Base-by-base conservation (phyloP, 306 rosid species). In the Inga oerstediana region DNA sequence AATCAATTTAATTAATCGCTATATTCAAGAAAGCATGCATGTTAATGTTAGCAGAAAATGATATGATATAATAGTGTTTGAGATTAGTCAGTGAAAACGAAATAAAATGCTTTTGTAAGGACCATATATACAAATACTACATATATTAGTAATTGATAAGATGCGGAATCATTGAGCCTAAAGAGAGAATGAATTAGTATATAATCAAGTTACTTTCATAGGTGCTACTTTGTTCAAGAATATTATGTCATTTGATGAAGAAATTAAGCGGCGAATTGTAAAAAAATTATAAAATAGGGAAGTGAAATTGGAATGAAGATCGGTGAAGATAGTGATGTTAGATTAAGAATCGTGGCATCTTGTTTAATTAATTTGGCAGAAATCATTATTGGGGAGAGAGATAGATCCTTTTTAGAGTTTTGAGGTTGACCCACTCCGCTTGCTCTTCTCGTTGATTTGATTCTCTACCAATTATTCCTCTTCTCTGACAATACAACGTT, bases 51-150 rank as follows among this genome's bases (percentile, higher is more conserved):
- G 51, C 51, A 71, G 75, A 71, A 71, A 43, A 46, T 43, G 54
- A 71, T n/a, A 43, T n/a, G 44, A 12, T 43, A 71, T 71, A 71
- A 20, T 41, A 71, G 35, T n/a, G 75, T 71, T 65, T 65, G 54
- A 24, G 54, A 43, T 71, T 71, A 71, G 75, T 71, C 75, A 71
- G 34, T 43, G 75, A 71, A 71, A 71, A 43, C 20, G 75, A 71
- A 71, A 43, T 44, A n/a, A 71, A 71, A 71, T 10, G 75, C 15
- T 71, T 39, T 14, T 41, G 3, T 70, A 70, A 70, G 5, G 41
- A 32, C 41, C 20, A 10, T 1, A 4, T 3, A 70, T 19, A 37
- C 9, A 10, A 3, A 37, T 35, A 35, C 17, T 12, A 49, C 7
- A 52, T 52, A 20, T 54, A 70, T n/a, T 20, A n/a, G 48, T 20